A percentile compares a stretch with the other conserved stretches of the same genome.
Conservation (phyloP, 2,329 filamentous ascomycete species). For the Colletotrichum musae region DNA sequence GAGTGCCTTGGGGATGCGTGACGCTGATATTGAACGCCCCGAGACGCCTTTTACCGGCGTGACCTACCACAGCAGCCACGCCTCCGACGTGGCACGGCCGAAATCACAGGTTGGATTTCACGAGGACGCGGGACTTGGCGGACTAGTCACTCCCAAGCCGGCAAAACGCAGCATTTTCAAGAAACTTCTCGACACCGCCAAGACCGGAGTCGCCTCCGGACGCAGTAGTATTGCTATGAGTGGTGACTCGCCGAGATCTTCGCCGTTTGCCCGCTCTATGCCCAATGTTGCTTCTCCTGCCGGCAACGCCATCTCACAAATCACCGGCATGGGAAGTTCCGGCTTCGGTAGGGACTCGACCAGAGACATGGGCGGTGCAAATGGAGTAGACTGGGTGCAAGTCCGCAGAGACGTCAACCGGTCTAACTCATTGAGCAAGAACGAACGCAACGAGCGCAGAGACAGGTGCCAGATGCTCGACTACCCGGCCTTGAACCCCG, state of each 20-base stretch:
- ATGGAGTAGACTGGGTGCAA: constrained; percentile 91
- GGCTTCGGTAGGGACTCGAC: constrained; percentile 65
- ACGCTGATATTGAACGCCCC: constrained; percentile 68
- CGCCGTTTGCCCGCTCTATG: constrained; percentile 59
- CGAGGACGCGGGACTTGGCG: constrained; percentile 82
- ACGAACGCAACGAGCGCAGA: constrained; percentile 85
- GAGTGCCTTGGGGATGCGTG: constrained; percentile 75
- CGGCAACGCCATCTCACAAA: constrained; percentile 54
- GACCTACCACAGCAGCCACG: constrained; percentile 94
- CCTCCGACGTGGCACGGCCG: constrained; percentile 71
- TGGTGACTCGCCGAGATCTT: constrained; percentile 57
- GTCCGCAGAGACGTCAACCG: constrained; percentile 95
- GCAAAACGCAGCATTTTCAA: constrained; percentile 94
- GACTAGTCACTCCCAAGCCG: constrained; percentile 80
- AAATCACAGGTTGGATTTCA: constrained; percentile 77
- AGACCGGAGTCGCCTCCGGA: constrained; percentile 91
- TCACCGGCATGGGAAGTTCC: constrained; percentile 52
- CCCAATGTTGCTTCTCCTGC: constrained; percentile 61
- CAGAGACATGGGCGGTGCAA: constrained; percentile 78
- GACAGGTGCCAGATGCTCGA: constrained; percentile 97
- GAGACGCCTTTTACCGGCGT: constrained; percentile 80
- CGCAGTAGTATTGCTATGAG: constrained; percentile 85
- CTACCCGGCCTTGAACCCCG: constrained; percentile 86
- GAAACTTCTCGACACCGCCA: constrained; percentile 93
- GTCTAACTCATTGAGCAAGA: constrained; percentile 91